Base-by-base conservation (phyloP, 2,329 filamentous ascomycete genomes). In the Alternaria incomplexa region DNA sequence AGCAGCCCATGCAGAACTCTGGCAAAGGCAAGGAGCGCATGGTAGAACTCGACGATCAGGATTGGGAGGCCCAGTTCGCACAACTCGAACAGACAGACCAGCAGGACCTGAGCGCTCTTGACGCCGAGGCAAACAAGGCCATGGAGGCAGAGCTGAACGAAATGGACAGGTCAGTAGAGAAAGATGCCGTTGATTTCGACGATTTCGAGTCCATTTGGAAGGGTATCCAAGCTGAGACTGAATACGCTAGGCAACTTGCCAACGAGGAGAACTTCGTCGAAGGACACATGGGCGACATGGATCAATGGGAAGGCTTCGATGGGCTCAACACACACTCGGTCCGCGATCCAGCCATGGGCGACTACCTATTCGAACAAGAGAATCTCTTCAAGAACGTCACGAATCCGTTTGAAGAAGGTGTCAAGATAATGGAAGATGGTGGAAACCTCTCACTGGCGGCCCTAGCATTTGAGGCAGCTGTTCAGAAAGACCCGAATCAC, bases 21-120 rank as follows among this genome's bases (percentile, higher is more conserved):
- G 92, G 91, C 62, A 98, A 98, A 79, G 94, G 92, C 43, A 97
- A 96, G 81, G 88, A 84, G 6, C 83, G 87, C 36, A 88, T 98
- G 82, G 90, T 98, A 12, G 96, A 98, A 82, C 87, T 98, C 23
- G 93, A 97, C 77, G 95, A 99, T 72, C 80, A 91, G 75, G 91
- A 97, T 76, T 98, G 96, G 96, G 95, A 98, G 81, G 93, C 93
- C 73, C 93, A 98, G 80, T 99, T 99, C 80, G 92, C 93, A 61
- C 89, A 96, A 80, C 90, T 97, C 77, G 93, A 95, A 78, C 83
- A 90, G 66, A 85, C 89, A 64, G 87, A 90, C 75, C 80, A 85
- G 65, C 79, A 81, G 26, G 68, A 82, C 72, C 77, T 82, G 57
- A 79, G 85, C 60, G 78, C 84, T 58, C 79, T 87, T 61, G 88